Base-by-base conservation (phyloP, 176 grass and related monocot genomes). In the Paspalum vaginatum region DNA sequence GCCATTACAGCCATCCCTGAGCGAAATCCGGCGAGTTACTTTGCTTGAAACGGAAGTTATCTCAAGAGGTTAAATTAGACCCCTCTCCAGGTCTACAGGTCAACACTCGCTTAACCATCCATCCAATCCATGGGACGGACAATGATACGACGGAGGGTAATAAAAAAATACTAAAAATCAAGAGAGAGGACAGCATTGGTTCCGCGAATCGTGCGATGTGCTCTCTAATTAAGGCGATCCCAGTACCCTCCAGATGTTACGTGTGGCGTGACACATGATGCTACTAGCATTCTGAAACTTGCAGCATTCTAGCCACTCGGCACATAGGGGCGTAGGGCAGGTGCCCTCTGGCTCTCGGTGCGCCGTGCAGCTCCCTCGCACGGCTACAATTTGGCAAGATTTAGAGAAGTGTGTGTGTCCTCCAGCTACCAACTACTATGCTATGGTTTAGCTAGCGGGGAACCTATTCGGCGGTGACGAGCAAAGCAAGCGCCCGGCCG, bases 401-500 rank as follows among this genome's bases (percentile, higher is more conserved):
- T 10, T 4, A 8, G 2, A 71, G 17, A 72, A 38, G 7, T 9
- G 12, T 27, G 22, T 22, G 32, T 32, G 32, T 3, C 32, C 32
- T 1, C 32, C 32, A 32, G n/a, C n/a, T n/a, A 32, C 8, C 2
- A 47, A 18, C 48, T 20, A 55, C 16, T 14, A 55, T n/a, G 32
- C 7, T 15, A 53, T 5, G 16, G 49, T 41, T 74, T 53, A 32
- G 41, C 41, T 20, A 12, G 6, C 11, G 17, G 6, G 58, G 75
- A 27, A 63, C 75, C 45, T n/a, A 20, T 48, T 63, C 44, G 48
- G 45, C 44, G 48, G 60, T 51, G 60, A 45, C 59, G 27, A 65
- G 47, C 75, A 78, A 64, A 77, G 75, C 25, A 10, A 49, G 75
- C 57, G 9, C 18, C 59, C 17, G 24, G 58, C 75, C 43, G 43